Percentiles rank a stretch among this genome's conserved stretches.
Evolutionary conservation across 441 rosid genomes (phyloP).

Genomic region (Hura crepitans): DNA sequence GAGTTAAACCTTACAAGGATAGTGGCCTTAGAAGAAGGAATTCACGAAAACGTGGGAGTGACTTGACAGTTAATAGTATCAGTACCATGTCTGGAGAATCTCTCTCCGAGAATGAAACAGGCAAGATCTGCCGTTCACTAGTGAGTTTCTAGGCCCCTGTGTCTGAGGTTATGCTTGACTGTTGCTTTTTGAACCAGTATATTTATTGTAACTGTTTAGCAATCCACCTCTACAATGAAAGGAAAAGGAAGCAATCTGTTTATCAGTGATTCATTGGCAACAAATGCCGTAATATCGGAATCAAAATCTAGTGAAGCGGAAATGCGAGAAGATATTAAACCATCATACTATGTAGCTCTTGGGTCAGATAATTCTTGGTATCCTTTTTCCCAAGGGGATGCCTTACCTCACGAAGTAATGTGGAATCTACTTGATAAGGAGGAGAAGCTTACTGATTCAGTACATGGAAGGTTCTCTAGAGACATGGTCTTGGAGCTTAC

Average conservation of each 20-base stretch:
- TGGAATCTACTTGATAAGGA: constrained; percentile 53
- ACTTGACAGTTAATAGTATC: constrained; percentile 30
- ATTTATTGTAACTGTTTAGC: constrained; percentile 12
- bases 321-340: constrained; percentile 38
- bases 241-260: constrained; percentile 13
- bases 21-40: constrained; percentile 61
- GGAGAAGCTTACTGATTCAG: constrained; percentile 66
- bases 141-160: constrained; percentile 33
- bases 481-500: constrained; percentile 96
- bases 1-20: constrained; percentile 49
- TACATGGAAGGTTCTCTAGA: constrained; percentile 80
- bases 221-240: background rate
- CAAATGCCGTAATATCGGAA: constrained; percentile 30
- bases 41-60: constrained; percentile 51
- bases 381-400: constrained; percentile 62
- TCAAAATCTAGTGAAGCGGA: constrained; percentile 25
- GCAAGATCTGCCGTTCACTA: constrained; percentile 74
- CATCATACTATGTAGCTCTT: constrained; percentile 68
- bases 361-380: constrained; percentile 98
- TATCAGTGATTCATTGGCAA: constrained; percentile 36
- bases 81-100: constrained; percentile 45
- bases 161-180: constrained; percentile 11
- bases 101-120: constrained; percentile 78
- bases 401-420: constrained; percentile 75
- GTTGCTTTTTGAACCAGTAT: constrained; percentile 13